These are phyloP conservation scores for Cylindrotheca closterium DNA, from an alignment of 108 stramenopile genomes.

Conservation along the genomic window DNA sequence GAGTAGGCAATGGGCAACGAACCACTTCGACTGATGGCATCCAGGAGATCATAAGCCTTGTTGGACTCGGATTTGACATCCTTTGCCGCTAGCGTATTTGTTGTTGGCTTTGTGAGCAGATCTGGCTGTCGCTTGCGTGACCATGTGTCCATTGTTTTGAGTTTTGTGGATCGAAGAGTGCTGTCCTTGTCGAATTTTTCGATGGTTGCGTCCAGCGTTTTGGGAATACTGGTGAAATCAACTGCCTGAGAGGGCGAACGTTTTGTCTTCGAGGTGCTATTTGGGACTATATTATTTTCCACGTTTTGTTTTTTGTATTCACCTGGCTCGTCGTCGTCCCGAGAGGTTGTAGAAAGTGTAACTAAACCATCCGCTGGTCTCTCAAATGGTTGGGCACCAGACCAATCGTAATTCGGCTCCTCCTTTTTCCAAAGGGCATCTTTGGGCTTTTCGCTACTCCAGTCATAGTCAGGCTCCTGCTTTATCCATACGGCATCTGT, in stretches of 20 bases:
- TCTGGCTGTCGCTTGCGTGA: constrained; percentile 42
- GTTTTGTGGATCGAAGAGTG: constrained; percentile 60
- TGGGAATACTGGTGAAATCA: constrained; percentile 65
- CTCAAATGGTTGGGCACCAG: constrained; percentile 27
- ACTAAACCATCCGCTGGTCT: constrained; percentile 15
- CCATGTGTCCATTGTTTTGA: constrained; percentile 46
- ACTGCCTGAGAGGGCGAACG: no score
- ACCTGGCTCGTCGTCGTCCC: constrained; percentile 17
- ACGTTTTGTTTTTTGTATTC: neutral
- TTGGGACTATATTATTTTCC: neutral
- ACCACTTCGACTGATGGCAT: constrained; percentile 81
- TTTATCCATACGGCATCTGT: neutral
- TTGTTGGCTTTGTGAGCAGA: constrained; percentile 25
- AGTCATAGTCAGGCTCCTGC: constrained; percentile 15
- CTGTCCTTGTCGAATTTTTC: constrained; percentile 47
- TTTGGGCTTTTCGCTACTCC: constrained; percentile 18
- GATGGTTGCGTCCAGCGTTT: constrained; percentile 53
- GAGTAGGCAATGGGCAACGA: constrained; percentile 60
- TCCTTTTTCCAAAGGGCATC: constrained; percentile 22
- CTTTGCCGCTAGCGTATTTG: constrained; percentile 10
- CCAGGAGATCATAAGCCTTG: constrained; percentile 84
- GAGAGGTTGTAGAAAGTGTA: constrained; percentile 9
- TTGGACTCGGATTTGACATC: constrained; percentile 47
- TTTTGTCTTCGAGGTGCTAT: no score
- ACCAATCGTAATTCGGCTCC: constrained; percentile 34